Conservation (phyloP, 1,139 yeast species). For the Yueomyces sp. region DNA sequence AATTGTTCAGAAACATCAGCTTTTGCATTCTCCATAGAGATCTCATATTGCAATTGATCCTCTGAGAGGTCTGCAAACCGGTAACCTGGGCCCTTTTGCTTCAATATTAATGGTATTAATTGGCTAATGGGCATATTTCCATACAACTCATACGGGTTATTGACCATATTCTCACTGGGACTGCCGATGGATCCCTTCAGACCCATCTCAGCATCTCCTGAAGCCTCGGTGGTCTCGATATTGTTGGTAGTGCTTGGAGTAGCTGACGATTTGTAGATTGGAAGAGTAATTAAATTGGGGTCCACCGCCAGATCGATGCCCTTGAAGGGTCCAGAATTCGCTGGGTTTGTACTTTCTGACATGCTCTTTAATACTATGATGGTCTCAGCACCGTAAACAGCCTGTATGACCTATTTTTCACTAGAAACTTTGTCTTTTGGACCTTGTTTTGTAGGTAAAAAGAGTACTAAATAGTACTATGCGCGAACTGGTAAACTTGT, state of each 20-base stretch:
- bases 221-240: background rate
- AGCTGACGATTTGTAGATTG: slow-evolving; percentile 3
- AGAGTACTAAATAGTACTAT: no score
- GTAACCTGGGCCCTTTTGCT: slow-evolving; percentile 17
- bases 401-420: no score
- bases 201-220: background rate
- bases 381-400: no score
- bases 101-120: slow-evolving; percentile 20
- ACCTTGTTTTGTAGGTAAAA: no score
- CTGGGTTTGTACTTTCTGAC: no score
- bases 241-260: background rate
- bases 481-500: no score
- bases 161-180: slow-evolving; percentile 8
- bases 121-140: slow-evolving; percentile 21
- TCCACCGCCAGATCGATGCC: slow-evolving; percentile 20
- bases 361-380: no score
- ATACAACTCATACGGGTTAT: slow-evolving; percentile 21
- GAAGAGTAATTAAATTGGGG: slow-evolving; percentile 17
- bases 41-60: slow-evolving; percentile 32
- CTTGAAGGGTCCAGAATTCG: background rate
- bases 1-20: slow-evolving; percentile 2
- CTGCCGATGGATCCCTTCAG: background rate
- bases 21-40: slow-evolving; percentile 17
- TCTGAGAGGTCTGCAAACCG: slow-evolving; percentile 17
- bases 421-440: no score